Base-by-base conservation (phyloP, 2,329 filamentous ascomycete genomes). In the Tothia fuscella region DNA sequence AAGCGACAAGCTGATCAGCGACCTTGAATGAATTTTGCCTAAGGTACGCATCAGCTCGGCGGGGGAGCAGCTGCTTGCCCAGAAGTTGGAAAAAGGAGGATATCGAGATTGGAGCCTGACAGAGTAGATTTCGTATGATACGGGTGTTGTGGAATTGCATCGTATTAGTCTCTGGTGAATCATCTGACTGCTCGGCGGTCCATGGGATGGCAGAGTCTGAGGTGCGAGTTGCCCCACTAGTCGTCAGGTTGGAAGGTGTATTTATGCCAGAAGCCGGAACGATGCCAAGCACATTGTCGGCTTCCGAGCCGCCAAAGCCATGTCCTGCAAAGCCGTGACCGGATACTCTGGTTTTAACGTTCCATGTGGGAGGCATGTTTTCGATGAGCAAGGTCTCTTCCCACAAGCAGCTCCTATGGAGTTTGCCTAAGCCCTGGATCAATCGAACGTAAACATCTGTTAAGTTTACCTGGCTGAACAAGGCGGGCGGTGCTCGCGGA, bases 41-140 rank as follows among this genome's bases (percentile, higher is more conserved):
- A 48, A 70, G 65, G 42, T 73, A 72, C 2, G 65, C 52, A 51
- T 95, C 87, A 47, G 77, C 77, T 38, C 87, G 77, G 45, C 85
- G 82, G 32, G 78, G 76, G 3, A 93, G 70, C 17, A 96, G 66
- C 13, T 82, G 76, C 58, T 86, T 91, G 10, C 89, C 89, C 32
- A 96, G 66, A 1, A 78, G 80, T 53, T 93, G 85, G 55, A 94
- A 82, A 50, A 96, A 82, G 0, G 82, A 80, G 14, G 85, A 82
- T n/a, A 88, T 81, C 3, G 80, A 80, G 6, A 78, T 78, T 17
- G 88, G 79, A 51, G 93, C 74, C 25, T 84, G 80, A 52, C 82
- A 80, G 10, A 96, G 70, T 9, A 96, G 67, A 49, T 79, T 80
- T 28, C 81, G 75, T 33, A 96, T 68, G 10, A 76, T 80, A 54